Evolutionary conservation across 2,329 filamentous ascomycete species (phyloP).

Genomic region (Rhynchosporium graminicola): DNA sequence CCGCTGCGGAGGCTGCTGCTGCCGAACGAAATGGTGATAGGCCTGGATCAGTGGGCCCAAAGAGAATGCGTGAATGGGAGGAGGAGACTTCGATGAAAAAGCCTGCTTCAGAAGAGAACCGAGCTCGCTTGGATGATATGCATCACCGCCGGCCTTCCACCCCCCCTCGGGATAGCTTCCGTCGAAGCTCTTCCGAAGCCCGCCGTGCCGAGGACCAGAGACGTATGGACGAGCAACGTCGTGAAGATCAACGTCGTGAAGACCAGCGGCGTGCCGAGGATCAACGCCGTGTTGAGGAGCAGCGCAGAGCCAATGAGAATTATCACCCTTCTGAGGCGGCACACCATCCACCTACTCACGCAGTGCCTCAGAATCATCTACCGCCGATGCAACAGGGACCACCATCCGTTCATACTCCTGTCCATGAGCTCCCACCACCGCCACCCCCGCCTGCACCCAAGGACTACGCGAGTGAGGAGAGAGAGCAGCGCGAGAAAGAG

Average conservation of each 20-base stretch:
- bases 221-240: constrained; percentile 63
- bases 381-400: constrained; percentile 65
- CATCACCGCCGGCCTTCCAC: constrained; percentile 77
- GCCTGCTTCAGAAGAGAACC: constrained; percentile 82
- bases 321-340: constrained; percentile 94
- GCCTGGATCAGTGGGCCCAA: constrained; percentile 77
- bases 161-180: constrained; percentile 67
- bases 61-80: constrained; percentile 92
- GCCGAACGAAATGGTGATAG: constrained; percentile 67
- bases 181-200: constrained; percentile 75
- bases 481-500: constrained; percentile 29
- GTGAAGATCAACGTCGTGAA: constrained; percentile 34
- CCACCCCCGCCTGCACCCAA: constrained; percentile 48
- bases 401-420: constrained; percentile 48
- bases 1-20: constrained; percentile 67
- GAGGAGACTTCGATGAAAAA: constrained; percentile 76
- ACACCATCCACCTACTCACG: constrained; percentile 72
- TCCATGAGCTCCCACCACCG: constrained; percentile 49
- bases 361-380: constrained; percentile 55
- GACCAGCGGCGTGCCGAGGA: constrained; percentile 52
- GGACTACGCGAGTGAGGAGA: constrained; percentile 59
- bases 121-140: constrained; percentile 83
- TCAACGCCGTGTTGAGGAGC: constrained; percentile 55
- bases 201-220: constrained; percentile 65
- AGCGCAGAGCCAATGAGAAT: constrained; percentile 71